Percentiles rank a stretch among this genome's conserved stretches.
Evolutionary conservation across 2,329 filamentous ascomycete genomes (phyloP).

Genomic region (Colletotrichum sp.): DNA sequence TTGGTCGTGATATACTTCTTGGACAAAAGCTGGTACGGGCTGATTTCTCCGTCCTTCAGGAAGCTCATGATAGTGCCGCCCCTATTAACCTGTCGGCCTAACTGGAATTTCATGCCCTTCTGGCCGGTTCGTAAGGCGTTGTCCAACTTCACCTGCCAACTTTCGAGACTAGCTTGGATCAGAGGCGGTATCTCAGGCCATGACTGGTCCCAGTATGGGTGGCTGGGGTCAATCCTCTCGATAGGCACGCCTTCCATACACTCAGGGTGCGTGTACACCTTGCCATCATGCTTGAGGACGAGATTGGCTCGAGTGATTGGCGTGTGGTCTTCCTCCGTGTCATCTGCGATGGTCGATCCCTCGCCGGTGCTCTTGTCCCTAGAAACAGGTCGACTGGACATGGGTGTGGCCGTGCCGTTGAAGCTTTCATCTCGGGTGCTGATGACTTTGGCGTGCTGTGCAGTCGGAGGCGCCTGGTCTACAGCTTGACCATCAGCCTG

Average conservation of each 20-base stretch:
- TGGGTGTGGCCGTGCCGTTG: not conserved
- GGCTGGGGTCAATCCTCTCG: slow-evolving; percentile 51
- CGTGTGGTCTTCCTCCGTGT: slow-evolving; percentile 1
- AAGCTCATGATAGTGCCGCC: slow-evolving; percentile 59
- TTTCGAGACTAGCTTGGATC: slow-evolving; percentile 48
- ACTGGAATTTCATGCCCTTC: slow-evolving; percentile 52
- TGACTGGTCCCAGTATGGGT: slow-evolving; percentile 61
- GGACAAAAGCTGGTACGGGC: slow-evolving; percentile 60
- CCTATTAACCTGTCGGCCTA: slow-evolving; percentile 61
- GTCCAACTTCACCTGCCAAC: slow-evolving; percentile 54
- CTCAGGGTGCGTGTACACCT: slow-evolving; percentile 53
- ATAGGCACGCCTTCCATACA: slow-evolving; percentile 59
- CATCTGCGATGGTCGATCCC: slow-evolving; percentile 6
- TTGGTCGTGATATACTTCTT: slow-evolving; percentile 54
- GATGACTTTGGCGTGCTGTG: not conserved
- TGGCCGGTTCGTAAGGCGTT: slow-evolving; percentile 39
- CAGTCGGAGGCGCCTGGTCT: not conserved
- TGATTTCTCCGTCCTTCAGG: slow-evolving; percentile 53
- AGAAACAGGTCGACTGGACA: not conserved
- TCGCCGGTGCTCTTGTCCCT: slow-evolving; percentile 4
- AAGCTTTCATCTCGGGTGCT: not conserved
- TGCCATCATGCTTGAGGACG: slow-evolving; percentile 52
- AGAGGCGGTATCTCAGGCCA: slow-evolving; percentile 53
- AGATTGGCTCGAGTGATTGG: slow-evolving; percentile 48
- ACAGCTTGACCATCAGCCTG: not conserved